A percentile compares a stretch with the other conserved stretches of the same genome.
These are phyloP conservation scores for Capsella bursapastoris DNA, from an alignment of 345 rosid species.

Conservation along the genomic window DNA sequence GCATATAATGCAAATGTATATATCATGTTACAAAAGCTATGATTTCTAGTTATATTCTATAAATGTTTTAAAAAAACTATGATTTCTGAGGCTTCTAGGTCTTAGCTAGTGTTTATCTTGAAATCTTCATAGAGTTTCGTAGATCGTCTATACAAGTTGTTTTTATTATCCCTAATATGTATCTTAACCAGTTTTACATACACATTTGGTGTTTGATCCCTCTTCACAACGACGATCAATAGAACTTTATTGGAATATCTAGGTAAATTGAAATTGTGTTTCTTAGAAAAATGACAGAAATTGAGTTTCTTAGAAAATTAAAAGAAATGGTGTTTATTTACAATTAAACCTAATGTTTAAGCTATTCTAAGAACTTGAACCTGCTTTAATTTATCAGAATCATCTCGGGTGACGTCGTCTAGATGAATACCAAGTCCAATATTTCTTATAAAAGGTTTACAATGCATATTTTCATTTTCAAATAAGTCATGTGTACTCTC, in stretches of 20 bases:
- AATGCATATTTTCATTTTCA: not conserved
- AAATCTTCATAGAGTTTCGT: not conserved
- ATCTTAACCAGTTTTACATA: not conserved
- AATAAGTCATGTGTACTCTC: not conserved
- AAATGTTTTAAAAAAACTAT: not conserved
- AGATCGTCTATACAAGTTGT: not conserved
- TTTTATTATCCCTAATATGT: not conserved
- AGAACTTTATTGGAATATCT: not conserved
- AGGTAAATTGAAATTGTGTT: not conserved
- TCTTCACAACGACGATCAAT: not conserved
- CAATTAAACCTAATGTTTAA: not conserved
- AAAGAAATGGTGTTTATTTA: not conserved
- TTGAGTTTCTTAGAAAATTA: no score
- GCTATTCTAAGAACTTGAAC: not conserved
- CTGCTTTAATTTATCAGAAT: not conserved
- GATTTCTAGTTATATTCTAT: not conserved
- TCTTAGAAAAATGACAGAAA: no score
- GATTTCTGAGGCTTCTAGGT: not conserved
- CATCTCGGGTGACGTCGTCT: not conserved
- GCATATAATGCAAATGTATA: not conserved
- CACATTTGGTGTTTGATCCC: not conserved
- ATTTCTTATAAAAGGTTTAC: not conserved
- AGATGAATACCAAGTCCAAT: not conserved
- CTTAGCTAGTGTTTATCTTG: not conserved
- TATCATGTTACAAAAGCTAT: not conserved